phyloP scores from a whole-genome alignment of 2,329 filamentous ascomycete species.

The Cladosporium colombiae region DNA sequence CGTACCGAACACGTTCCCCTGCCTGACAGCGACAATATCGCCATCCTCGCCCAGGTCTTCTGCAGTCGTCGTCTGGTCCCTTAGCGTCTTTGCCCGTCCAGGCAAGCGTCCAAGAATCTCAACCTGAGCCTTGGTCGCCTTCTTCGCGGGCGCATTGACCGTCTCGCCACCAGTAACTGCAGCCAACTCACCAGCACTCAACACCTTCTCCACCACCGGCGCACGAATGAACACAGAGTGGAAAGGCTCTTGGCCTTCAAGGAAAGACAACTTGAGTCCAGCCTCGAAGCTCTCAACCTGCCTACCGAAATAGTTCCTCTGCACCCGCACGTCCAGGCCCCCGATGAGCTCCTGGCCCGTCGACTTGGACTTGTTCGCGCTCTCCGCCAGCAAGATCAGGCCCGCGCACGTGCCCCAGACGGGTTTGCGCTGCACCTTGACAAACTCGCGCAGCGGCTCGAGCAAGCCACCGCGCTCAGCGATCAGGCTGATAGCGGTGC shows the following conservation, averaged over 20 bases:
- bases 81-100: constrained; percentile 51
- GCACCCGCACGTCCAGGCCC: constrained; percentile 84
- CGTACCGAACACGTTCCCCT: constrained; percentile 89
- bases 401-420: constrained; percentile 97
- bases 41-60: constrained; percentile 54
- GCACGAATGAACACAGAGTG: constrained; percentile 90
- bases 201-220: constrained; percentile 83
- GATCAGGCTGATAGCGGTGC: constrained; percentile 87
- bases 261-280: constrained; percentile 70
- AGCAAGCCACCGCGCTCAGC: constrained; percentile 78
- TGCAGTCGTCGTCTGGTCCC: constrained; percentile 50
- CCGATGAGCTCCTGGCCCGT: constrained; percentile 93
- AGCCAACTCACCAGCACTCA: constrained; percentile 44
- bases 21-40: constrained; percentile 84
- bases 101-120: constrained; percentile 61
- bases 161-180: constrained; percentile 38
- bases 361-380: constrained; percentile 83
- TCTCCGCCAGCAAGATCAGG: constrained; percentile 84
- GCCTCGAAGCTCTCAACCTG: constrained; percentile 91
- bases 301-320: constrained; percentile 91
- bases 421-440: constrained; percentile 80
- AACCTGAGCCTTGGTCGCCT: constrained; percentile 52
- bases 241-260: constrained; percentile 59
- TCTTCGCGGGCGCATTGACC: constrained; percentile 59
- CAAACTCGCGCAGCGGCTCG: constrained; percentile 82